Evolutionary conservation across 1,139 yeast genomes (phyloP), one percentile per base, ranked within the genome.

Genomic region (Suhomyces bolitotheri): DNA sequence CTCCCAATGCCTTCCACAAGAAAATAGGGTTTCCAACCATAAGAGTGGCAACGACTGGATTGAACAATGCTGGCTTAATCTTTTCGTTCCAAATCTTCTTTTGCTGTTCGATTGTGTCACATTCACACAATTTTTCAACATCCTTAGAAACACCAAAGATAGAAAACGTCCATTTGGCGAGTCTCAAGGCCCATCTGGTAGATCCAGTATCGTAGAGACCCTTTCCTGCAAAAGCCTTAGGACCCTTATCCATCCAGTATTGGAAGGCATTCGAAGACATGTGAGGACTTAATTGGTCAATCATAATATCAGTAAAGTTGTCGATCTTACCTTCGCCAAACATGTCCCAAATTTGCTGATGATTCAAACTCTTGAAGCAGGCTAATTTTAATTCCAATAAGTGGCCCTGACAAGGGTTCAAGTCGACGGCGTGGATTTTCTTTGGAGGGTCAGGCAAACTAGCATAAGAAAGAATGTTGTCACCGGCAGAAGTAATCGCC

Each of bases 401-500:
- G 53, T 85, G 95, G 42, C 83, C 83, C 64, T 85, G 95, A 48
- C 81, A 76, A 5, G 95, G 95, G 54, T 85, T 85, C 55, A 85
- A 71, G 56, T 85, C 95, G 38, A 85, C 95, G 31, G 92, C 92
- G 54, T 85, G 95, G 44, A 85, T 82, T 51, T 82, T 68, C 47
- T 74, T 76, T 29, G 95, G 95, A 7, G 92, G 80, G 41, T 73
- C 73, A 9, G 86, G 81, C 46, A 84, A 68, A 21, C 80, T 56
- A 4, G 94, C 90, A 55, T 85, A 85, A 15, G 86, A 75, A 47
- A 85, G 68, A 44, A 85, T 70, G 53, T 85, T 85, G 59, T 85
- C 95, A 47, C 94, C 92, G 6, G 95, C 95, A 31, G 92, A 83
- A 7, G 95, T 84, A 41, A 85, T 85, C 16, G 92, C 92, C 49